These are phyloP conservation scores for Mariannaea elegans DNA, from an alignment of 2,329 filamentous ascomycete species.

Conservation along the genomic window DNA sequence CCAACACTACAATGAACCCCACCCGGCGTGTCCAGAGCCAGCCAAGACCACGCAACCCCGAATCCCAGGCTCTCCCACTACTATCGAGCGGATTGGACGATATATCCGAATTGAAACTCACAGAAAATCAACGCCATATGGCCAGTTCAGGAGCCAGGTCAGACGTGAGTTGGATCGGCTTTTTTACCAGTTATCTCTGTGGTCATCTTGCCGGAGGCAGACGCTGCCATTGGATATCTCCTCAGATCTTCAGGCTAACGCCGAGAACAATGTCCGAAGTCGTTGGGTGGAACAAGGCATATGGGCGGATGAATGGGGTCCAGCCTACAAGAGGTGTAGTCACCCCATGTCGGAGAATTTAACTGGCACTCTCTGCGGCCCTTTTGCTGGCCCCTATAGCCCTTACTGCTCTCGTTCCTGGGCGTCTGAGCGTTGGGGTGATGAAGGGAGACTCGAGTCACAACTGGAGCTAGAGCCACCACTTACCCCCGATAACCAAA, in stretches of 20 bases:
- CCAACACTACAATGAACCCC: no score
- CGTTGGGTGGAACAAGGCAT: slow-evolving; percentile 25
- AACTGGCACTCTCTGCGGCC: no score
- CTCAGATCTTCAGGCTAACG: slow-evolving; percentile 1
- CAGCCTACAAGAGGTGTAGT: background rate
- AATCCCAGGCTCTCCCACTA: no score
- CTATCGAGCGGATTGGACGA: no score
- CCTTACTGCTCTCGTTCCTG: background rate
- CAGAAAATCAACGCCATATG: background rate
- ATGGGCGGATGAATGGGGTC: slow-evolving; percentile 21
- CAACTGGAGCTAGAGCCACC: background rate
- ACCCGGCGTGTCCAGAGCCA: no score
- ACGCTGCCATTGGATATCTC: slow-evolving; percentile 23
- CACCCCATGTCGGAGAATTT: no score
- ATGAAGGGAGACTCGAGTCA: background rate
- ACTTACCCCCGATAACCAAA: no score
- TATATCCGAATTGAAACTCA: no score
- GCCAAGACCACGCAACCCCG: no score
- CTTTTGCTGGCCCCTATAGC: background rate
- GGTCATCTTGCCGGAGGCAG: slow-evolving; percentile 9
- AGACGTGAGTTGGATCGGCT: background rate
- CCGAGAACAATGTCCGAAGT: slow-evolving; percentile 18
- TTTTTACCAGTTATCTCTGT: background rate
- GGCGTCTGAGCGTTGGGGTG: slow-evolving; percentile 6
- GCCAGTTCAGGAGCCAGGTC: background rate